phyloP scores from a whole-genome alignment of 768 basidiomycete genomes.

The Dentipellis sp. region DNA sequence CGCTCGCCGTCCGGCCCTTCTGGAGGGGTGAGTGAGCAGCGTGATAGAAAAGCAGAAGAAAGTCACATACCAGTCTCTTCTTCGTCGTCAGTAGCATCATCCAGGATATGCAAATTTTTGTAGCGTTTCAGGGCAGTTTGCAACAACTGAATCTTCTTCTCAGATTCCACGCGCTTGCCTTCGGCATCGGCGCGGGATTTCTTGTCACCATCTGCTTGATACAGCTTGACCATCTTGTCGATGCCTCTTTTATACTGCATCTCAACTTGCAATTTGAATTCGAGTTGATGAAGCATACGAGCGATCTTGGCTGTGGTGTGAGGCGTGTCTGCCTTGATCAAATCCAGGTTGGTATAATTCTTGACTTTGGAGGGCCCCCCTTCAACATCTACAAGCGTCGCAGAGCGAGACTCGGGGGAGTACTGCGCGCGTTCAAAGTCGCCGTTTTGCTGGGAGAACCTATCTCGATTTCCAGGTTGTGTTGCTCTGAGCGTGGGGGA shows the following conservation, averaged over 20 bases:
- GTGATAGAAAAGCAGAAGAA: neutral
- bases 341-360: conserved; percentile 78
- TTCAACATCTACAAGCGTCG: conserved; percentile 28
- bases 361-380: conserved; percentile 36
- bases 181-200: conserved; percentile 90
- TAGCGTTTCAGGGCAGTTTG: conserved; percentile 91
- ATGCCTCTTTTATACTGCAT: conserved; percentile 97
- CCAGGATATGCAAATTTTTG: conserved; percentile 90
- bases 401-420: conserved; percentile 19
- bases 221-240: conserved; percentile 97
- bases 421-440: conserved; percentile 11
- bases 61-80: conserved; percentile 36
- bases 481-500: conserved; percentile 6
- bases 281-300: conserved; percentile 95
- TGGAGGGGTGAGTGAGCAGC: neutral
- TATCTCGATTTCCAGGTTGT: conserved; percentile 9
- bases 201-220: conserved; percentile 96
- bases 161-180: conserved; percentile 88
- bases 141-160: conserved; percentile 92
- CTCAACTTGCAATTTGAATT: conserved; percentile 98
- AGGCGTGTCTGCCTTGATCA: conserved; percentile 96
- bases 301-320: conserved; percentile 95
- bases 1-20: conserved; percentile 55
- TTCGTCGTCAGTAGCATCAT: conserved; percentile 68
- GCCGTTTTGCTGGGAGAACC: conserved; percentile 6